Evolutionary conservation across 768 basidiomycete genomes (phyloP).

Genomic region (Boletales sp.): DNA sequence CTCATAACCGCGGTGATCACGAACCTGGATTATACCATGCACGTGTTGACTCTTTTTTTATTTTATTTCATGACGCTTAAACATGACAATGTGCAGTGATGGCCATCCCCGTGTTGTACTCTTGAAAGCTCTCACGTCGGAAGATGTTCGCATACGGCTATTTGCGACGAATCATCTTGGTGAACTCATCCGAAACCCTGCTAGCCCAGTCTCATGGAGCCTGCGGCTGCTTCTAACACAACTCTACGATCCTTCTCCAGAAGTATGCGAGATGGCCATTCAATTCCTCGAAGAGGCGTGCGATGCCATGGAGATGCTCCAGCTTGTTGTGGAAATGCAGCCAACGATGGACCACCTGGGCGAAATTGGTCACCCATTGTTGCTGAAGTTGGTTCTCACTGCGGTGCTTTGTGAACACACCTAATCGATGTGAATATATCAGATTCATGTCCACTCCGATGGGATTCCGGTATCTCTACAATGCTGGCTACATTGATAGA

Average conservation of each 20-base stretch:
- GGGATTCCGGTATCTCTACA: conserved; percentile 89
- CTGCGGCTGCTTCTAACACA: conserved; percentile 90
- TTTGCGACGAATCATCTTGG: conserved; percentile 89
- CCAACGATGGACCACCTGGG: conserved; percentile 95
- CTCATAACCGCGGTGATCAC: conserved; percentile 89
- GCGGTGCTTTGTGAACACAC: background rate
- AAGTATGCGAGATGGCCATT: conserved; percentile 89
- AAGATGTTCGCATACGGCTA: conserved; percentile 83
- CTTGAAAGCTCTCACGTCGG: conserved; percentile 92
- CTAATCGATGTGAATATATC: background rate
- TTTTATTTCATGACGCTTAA: conserved; percentile 1
- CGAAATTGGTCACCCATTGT: conserved; percentile 81
- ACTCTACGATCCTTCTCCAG: conserved; percentile 86
- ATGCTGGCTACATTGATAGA: conserved; percentile 87
- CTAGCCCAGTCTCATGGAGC: conserved; percentile 77
- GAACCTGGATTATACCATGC: conserved; percentile 89
- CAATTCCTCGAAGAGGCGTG: conserved; percentile 88
- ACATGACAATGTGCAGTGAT: conserved; percentile 51
- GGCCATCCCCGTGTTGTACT: conserved; percentile 92
- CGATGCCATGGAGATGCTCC: conserved; percentile 75
- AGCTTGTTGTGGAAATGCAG: conserved; percentile 90
- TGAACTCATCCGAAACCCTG: conserved; percentile 63
- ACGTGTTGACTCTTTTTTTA: conserved; percentile 26
- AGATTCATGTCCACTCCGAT: conserved; percentile 94
- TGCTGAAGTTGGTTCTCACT: conserved; percentile 65